These are phyloP conservation scores for Penicillium paradoxum DNA, from an alignment of 495 filamentous ascomycete species.

Conservation along the genomic window DNA sequence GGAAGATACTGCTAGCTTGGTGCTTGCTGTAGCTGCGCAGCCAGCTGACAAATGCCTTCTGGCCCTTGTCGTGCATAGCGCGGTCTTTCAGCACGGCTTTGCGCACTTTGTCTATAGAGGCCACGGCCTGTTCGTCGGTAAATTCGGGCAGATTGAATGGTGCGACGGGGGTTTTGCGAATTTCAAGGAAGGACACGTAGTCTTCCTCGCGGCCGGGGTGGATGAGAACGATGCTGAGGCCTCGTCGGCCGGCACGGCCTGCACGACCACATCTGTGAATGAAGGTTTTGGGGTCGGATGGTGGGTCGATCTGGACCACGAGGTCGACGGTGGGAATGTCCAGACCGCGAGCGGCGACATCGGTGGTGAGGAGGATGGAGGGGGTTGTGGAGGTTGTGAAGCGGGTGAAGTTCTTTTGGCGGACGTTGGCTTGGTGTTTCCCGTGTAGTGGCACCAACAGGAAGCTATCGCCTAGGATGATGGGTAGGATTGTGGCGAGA, in stretches of 20 bases:
- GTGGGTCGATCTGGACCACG: constrained; percentile 88
- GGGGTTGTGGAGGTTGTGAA: constrained; percentile 66
- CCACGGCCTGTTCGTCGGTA: constrained; percentile 51
- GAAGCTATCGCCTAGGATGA: constrained; percentile 55
- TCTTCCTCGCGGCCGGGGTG: constrained; percentile 80
- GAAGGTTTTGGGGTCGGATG: constrained; percentile 89
- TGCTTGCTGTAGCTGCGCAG: constrained; percentile 88
- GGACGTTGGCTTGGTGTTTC: constrained; percentile 73
- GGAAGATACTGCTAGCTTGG: constrained; percentile 85
- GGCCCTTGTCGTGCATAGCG: constrained; percentile 80
- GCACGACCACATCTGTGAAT: constrained; percentile 93
- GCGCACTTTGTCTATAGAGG: constrained; percentile 53
- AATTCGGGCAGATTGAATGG: constrained; percentile 49
- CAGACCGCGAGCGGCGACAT: constrained; percentile 79
- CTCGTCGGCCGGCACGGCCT: constrained; percentile 80
- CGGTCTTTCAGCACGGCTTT: constrained; percentile 62
- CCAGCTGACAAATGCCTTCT: constrained; percentile 90
- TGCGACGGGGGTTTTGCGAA: constrained; percentile 82
- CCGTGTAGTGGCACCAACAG: constrained; percentile 79
- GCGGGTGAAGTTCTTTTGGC: constrained; percentile 72
- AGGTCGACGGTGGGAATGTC: constrained; percentile 95
- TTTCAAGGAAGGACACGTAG: constrained; percentile 79
- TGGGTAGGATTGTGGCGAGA: constrained; percentile 70
- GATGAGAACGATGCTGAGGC: constrained; percentile 79
- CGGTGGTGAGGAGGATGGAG: constrained; percentile 79